Evolutionary conservation across 208 protist species (phyloP), one percentile per base, ranked within the genome.

Genomic region (Trypanosoma mega): DNA sequence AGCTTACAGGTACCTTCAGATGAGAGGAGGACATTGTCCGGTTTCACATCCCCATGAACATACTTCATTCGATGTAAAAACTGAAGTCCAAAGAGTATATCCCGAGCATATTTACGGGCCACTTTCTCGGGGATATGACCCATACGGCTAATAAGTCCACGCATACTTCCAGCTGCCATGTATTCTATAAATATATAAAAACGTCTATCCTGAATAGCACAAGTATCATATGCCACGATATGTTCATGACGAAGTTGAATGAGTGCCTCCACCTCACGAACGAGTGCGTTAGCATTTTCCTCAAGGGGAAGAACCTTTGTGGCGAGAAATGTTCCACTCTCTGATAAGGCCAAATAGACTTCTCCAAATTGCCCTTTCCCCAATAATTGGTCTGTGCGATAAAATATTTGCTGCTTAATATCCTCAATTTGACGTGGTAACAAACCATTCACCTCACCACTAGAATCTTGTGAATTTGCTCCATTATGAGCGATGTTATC

Each of bases 11-110:
- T 51, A 31, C 72, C 67, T 27, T 77, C 72, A 11, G 47, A 46
- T 16, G 67, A 53, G 8, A 93, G 51, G 9, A 93, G 64, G 20
- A 93, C 76, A 62, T 93, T 93, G 23, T 72, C 80, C 2, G 80
- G 80, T 68, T 93, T 93, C 4, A 93, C 44, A 60, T 93, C 86
- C 49, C 84, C 80, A 73, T 93, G 86, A 30, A 93, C 85, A 63
- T 62, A 45, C 11, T 62, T 59, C 61, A 45, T 60, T 26, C 14
- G 20, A 45, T 77, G 72, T 24, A 77, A 60, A 54, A 71, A 77
- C 43, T 57, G 26, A 12, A 77, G 55, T 12, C 72, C 72, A 45
- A 31, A 49, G 8, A 77, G 53, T 14, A 77, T 69, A 50, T 77
- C 59, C 18, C 47, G 52, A 8, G 41, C 52, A 47, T 76, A 83